Evolutionary conservation across 2,329 filamentous ascomycete species (phyloP), one percentile per base, ranked within the genome.

Genomic region (Monosporascus sp.): DNA sequence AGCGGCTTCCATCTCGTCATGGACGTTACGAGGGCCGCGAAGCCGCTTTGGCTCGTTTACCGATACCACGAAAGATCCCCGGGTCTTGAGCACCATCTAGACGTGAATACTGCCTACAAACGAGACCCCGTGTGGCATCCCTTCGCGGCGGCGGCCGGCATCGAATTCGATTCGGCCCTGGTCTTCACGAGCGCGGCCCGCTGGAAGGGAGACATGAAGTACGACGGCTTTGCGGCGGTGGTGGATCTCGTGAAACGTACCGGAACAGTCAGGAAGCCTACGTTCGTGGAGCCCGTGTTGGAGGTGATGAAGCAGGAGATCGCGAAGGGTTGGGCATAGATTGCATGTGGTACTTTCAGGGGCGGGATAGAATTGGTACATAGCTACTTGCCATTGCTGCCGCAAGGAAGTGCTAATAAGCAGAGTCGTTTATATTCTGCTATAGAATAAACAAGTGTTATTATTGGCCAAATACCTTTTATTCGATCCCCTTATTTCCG

Each of bases 41-140:
- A 59, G 19, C 55, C 59, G 47, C 57, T 61, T 27, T 61, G 59
- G 59, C 50, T 61, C 19, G 44, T 61, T 24, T 59, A 61, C 51
- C 55, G 57, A 19, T 59, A 61, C 37, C 48, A 53, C 22, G 59
- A 61, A 52, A 46, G 52, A 27, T 38, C 46, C 31, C 55, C 58
- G 45, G 47, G 49, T 14, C 31, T 11, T 34, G 31, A 14, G 31
- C 49, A 53, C 31, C 55, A 51, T 51, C 27, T 59, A 48, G 59
- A 58, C 31, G 48, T 53, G 44, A 54, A 49, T 16, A 59, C 54
- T 36, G 56, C 57, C 19, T 61, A 59, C 38, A 56, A 58, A 40
- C 59, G 53, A 38, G 59, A 61, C n/a, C 47, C 20, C 11, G 59
- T 59, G 34, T 59, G 57, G 59, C 59, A 61, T 17, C 59, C 59